phyloP scores from a whole-genome alignment of 148 eudicot genomes.

The Rhododendron vialii region DNA sequence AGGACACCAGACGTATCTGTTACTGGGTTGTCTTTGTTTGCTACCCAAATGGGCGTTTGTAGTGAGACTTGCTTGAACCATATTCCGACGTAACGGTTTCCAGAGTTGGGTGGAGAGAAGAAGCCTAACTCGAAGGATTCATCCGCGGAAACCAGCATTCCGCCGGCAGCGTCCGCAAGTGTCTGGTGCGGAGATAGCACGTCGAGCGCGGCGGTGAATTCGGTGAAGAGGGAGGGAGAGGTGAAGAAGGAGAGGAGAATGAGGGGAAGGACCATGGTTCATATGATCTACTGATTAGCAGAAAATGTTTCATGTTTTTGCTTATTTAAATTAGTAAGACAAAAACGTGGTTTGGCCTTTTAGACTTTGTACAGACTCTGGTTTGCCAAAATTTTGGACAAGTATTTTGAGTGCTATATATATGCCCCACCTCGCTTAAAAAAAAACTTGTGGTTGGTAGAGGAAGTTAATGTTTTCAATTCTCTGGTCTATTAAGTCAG shows the following conservation, averaged over 20 bases:
- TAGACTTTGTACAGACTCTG: too few species aligned
- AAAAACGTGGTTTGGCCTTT: too few species aligned
- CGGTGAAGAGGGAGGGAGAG: constrained; percentile 1
- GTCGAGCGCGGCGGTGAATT: neutral
- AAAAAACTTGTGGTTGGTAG: too few species aligned
- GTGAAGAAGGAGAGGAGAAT: constrained; percentile 6
- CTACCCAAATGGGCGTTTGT: too few species aligned
- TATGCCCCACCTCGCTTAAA: too few species aligned
- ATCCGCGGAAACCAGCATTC: constrained; percentile 14
- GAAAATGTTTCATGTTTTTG: neutral
- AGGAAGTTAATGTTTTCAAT: too few species aligned
- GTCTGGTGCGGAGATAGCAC: neutral
- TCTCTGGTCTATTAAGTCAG: too few species aligned
- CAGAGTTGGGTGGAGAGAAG: constrained; percentile 7
- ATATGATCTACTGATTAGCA: constrained; percentile 4
- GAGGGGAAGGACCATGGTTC: constrained; percentile 14
- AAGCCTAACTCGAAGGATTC: constrained; percentile 25
- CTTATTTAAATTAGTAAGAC: too few species aligned
- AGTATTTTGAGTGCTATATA: too few species aligned
- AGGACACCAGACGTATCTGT: constrained; percentile 10
- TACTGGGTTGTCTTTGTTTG: neutral
- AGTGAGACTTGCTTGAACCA: too few species aligned
- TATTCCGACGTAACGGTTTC: too few species aligned
- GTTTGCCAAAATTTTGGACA: too few species aligned
- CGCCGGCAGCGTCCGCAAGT: neutral